These are phyloP conservation scores for Salisapilia sapeloensis DNA, from an alignment of 352 stramenopile species.

Conservation along the genomic window DNA sequence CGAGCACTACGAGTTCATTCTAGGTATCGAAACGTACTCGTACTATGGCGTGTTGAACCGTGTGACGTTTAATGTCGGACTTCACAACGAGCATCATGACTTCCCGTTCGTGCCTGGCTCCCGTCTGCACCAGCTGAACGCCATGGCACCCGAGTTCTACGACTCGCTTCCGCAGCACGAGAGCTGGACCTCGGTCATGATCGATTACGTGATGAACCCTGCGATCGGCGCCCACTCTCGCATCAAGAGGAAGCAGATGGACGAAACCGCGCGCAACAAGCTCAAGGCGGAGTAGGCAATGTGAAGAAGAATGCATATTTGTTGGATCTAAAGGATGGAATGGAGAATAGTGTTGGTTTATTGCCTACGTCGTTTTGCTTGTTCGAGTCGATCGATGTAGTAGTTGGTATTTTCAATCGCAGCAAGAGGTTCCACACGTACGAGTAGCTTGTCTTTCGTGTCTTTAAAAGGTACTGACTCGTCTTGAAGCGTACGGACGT, in stretches of 20 bases:
- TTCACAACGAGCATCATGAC: slow-evolving; percentile 98
- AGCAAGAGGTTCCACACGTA: slow-evolving; percentile 51
- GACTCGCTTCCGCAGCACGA: slow-evolving; percentile 87
- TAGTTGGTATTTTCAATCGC: slow-evolving; percentile 27
- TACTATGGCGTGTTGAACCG: slow-evolving; percentile 97
- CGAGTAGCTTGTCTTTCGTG: slow-evolving; percentile 22
- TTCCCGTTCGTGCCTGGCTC: slow-evolving; percentile 88
- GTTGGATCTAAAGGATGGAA: too few relatives aligned
- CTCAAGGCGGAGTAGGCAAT: slow-evolving; percentile 44
- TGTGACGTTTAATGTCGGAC: slow-evolving; percentile 95
- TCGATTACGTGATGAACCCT: slow-evolving; percentile 87
- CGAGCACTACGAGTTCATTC: slow-evolving; percentile 93
- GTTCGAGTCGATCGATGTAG: slow-evolving; percentile 35
- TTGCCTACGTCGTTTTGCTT: too few relatives aligned
- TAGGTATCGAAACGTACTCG: slow-evolving; percentile 93
- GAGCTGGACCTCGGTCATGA: slow-evolving; percentile 86
- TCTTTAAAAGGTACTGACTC: slow-evolving; percentile 13
- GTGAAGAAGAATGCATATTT: too few relatives aligned
- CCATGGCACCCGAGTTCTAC: slow-evolving; percentile 91
- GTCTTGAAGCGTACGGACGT: slow-evolving; percentile 18
- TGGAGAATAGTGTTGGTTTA: too few relatives aligned
- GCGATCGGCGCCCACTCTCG: slow-evolving; percentile 86
- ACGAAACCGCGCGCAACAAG: slow-evolving; percentile 35
- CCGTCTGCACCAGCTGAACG: slow-evolving; percentile 80
- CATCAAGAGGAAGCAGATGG: slow-evolving; percentile 73